These are phyloP conservation scores for Lablab purpureus DNA, from an alignment of 306 rosid genomes.

Conservation along the genomic window DNA sequence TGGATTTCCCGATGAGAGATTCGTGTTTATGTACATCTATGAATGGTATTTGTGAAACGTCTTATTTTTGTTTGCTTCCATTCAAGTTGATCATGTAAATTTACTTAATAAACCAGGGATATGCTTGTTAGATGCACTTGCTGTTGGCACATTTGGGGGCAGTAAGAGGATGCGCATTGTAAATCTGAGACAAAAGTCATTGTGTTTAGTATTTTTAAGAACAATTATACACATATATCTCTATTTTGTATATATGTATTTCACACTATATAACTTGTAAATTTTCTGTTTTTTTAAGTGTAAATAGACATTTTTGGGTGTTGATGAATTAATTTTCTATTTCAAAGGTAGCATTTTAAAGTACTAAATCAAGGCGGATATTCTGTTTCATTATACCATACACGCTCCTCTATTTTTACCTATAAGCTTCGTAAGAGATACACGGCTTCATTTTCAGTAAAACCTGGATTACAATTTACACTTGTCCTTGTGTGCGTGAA, in stretches of 20 bases:
- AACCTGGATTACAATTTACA: not conserved
- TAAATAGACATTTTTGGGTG: no score
- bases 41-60: not conserved
- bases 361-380: not conserved
- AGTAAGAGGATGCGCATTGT: not conserved
- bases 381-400: not conserved
- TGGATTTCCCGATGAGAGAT: not conserved
- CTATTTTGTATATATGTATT: no score
- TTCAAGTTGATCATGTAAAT: not conserved
- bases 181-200: not conserved
- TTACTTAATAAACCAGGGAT: not conserved
- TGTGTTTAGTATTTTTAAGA: no score
- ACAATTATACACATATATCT: no score
- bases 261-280: no score
- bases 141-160: not conserved
- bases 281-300: no score
- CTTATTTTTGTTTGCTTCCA: not conserved
- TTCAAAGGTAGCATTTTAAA: not conserved
- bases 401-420: no score
- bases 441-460: not conserved
- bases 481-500: no score
- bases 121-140: not conserved
- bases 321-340: no score
- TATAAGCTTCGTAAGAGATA: not conserved
- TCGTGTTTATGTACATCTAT: not conserved